A percentile compares a stretch with the other conserved stretches of the same genome.
Conservation (phyloP, 2,329 filamentous ascomycete genomes). For the Paecilomyces niveus region DNA sequence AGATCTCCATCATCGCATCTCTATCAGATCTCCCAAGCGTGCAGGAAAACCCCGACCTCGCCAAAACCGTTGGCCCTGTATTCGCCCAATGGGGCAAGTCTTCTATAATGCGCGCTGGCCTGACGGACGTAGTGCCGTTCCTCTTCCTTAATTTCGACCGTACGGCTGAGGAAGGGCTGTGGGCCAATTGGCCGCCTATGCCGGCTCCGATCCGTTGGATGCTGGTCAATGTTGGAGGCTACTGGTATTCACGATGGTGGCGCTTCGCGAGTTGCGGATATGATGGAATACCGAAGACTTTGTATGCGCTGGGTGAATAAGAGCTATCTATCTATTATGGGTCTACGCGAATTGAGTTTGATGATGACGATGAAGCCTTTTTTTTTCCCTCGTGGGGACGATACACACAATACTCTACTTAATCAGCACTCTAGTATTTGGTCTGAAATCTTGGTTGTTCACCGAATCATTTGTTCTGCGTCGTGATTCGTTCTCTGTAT, state of each 20-base stretch:
- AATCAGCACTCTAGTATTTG: not conserved
- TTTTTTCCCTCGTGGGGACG: not conserved
- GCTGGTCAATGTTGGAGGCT: constrained; percentile 1
- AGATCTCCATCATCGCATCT: not conserved
- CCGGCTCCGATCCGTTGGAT: constrained; percentile 1
- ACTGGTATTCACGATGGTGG: constrained; percentile 2
- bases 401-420: not conserved
- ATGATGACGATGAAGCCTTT: not conserved
- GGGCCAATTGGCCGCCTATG: constrained; percentile 5
- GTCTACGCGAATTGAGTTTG: not conserved
- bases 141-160: constrained; percentile 5
- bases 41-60: not conserved
- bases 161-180: constrained; percentile 2
- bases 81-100: constrained; percentile 4
- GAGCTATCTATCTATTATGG: not conserved
- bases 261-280: constrained; percentile 6
- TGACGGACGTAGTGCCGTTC: constrained; percentile 4
- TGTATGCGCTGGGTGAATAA: constrained; percentile 1
- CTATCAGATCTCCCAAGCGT: not conserved
- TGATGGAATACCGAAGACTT: constrained; percentile 2
- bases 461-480: not conserved
- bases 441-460: not conserved
- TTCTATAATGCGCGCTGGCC: not conserved
- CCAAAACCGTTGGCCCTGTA: not conserved
- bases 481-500: not conserved